Evolutionary conservation across 2,329 filamentous ascomycete genomes (phyloP).

Genomic region (Hymenoscyphus salicellus): DNA sequence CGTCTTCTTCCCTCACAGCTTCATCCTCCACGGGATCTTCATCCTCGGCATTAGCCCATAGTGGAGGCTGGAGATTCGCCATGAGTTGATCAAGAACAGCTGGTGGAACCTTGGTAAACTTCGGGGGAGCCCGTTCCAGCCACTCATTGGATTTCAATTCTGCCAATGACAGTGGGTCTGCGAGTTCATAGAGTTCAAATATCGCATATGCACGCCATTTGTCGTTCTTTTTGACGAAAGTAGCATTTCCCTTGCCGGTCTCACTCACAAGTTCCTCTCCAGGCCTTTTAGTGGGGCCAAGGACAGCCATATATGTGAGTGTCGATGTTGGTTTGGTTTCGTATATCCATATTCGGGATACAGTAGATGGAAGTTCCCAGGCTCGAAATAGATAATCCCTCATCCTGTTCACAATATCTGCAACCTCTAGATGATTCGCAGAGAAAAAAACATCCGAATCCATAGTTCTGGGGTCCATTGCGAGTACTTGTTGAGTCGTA

Average conservation of each 20-base stretch:
- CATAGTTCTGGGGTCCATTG: slow-evolving; percentile 47
- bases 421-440: slow-evolving; percentile 47
- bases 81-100: slow-evolving; percentile 56
- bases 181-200: slow-evolving; percentile 58
- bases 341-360: slow-evolving; percentile 63
- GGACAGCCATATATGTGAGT: slow-evolving; percentile 58
- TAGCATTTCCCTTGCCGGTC: slow-evolving; percentile 49
- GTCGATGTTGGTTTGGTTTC: slow-evolving; percentile 45
- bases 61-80: slow-evolving; percentile 53
- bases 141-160: slow-evolving; percentile 55
- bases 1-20: neutral
- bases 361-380: slow-evolving; percentile 53
- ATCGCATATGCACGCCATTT: slow-evolving; percentile 48
- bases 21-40: neutral
- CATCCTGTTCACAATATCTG: slow-evolving; percentile 47
- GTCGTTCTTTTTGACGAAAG: slow-evolving; percentile 37
- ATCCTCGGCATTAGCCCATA: slow-evolving; percentile 31
- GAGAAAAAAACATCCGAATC: slow-evolving; percentile 55
- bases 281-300: slow-evolving; percentile 46
- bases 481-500: slow-evolving; percentile 47
- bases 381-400: slow-evolving; percentile 55
- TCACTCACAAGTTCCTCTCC: slow-evolving; percentile 48
- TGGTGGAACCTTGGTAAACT: slow-evolving; percentile 54
- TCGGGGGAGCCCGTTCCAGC: slow-evolving; percentile 49
- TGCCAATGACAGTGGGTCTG: slow-evolving; percentile 53